Base-by-base conservation (phyloP, 1,284 basidiomycete species). In the Leccinum griseonigrum region DNA sequence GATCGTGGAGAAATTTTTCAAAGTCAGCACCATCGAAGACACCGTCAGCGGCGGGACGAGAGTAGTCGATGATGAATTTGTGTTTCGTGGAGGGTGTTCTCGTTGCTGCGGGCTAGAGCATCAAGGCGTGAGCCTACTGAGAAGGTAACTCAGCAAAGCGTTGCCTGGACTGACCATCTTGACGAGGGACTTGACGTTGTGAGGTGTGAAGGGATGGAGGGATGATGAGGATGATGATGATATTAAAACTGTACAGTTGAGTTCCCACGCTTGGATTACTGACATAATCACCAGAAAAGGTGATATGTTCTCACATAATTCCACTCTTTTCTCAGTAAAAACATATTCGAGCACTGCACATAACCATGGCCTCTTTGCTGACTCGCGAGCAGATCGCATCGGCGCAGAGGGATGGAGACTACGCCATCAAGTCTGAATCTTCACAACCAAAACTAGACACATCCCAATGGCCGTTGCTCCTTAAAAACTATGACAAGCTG, bases 401-500 rank as follows among this genome's bases (percentile, higher is more conserved):
- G 59, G 88, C 85, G 18, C 90, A 92, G 75, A 78, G 85, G 59
- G 78, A 83, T 40, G 91, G 90, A 34, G 92, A 96, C 74, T 96
- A 86, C 71, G 71, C 88, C 58, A 95, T 97, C 78, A 93, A 95
- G 76, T 86, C 92, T 14, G 90, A 94, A 76, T 78, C 82, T 38
- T 77, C 79, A 16, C 79, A 86, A 29, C 94, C 94, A 22, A 85
- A 87, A 69, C 86, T 97, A 43, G 94, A 98, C 77, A 98, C 97
- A 32, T 95, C 95, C 2, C 85, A 98, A 78, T 99, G 97, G 97
- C 97, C 97, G 36, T 82, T 99, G 32, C 86, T 99, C 11, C 85
- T 99, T 66, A 99, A 98, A 85, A 98, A 99, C 80, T 99, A 99
- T 77, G 96, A 97, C 84, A 97, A 97, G 76, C 79, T 97, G 29